Evolutionary conservation across 768 basidiomycete species (phyloP).

Genomic region (Psilocybe subaeruginosa): DNA sequence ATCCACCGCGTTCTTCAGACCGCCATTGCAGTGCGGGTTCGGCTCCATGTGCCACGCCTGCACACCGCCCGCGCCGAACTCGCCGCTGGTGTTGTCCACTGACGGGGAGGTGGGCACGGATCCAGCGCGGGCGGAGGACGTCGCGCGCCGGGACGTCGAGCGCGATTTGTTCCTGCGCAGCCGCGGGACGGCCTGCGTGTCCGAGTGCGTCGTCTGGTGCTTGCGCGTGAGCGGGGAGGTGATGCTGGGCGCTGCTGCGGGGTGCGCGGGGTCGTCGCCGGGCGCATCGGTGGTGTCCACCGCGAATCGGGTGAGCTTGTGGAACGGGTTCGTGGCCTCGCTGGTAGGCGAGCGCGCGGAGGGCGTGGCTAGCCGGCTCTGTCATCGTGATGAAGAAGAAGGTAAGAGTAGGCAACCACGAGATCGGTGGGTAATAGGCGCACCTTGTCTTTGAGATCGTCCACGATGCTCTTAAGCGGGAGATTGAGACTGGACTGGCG

Average conservation of each 20-base stretch:
- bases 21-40: slow-evolving; percentile 81
- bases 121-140: slow-evolving; percentile 38
- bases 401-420: not conserved
- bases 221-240: slow-evolving; percentile 40
- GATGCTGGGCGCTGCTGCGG: not conserved
- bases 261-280: not conserved
- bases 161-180: not conserved
- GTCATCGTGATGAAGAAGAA: not conserved
- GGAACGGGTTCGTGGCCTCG: not conserved
- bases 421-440: not conserved
- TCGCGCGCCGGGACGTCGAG: not conserved
- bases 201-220: slow-evolving; percentile 46
- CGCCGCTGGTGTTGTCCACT: not conserved
- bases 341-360: not conserved
- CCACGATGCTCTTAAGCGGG: slow-evolving; percentile 73
- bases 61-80: not conserved
- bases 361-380: slow-evolving; percentile 41
- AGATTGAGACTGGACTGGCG: slow-evolving; percentile 29
- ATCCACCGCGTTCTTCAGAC: slow-evolving; percentile 80
- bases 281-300: not conserved
- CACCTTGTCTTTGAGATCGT: slow-evolving; percentile 75
- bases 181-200: not conserved
- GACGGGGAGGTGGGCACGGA: slow-evolving; percentile 44
- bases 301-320: slow-evolving; percentile 2
- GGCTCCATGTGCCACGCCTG: slow-evolving; percentile 46